phyloP scores from a whole-genome alignment of 2,329 filamentous ascomycete species.

The Didymella sp. region DNA sequence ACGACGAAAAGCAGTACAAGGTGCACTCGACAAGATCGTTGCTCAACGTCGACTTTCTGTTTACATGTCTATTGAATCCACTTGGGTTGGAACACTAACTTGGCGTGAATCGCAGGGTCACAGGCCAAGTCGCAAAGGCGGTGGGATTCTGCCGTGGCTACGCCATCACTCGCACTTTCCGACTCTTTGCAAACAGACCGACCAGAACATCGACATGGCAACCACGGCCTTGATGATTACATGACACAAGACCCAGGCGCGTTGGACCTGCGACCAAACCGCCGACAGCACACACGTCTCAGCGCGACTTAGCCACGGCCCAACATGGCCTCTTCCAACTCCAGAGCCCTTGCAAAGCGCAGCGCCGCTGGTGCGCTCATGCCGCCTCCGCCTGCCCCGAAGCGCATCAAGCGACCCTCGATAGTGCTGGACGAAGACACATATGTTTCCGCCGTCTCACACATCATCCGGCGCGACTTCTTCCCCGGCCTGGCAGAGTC shows the following conservation, averaged over 20 bases:
- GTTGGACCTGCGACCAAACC: conserved; percentile 14
- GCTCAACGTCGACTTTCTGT: not conserved
- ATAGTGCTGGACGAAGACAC: conserved; percentile 91
- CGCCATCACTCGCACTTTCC: conserved; percentile 11
- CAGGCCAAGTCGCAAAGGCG: not conserved
- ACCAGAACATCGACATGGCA: not conserved
- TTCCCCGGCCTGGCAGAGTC: conserved; percentile 90
- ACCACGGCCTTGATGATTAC: conserved; percentile 4
- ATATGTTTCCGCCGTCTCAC: conserved; percentile 87
- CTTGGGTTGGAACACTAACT: not conserved
- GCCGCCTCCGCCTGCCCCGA: conserved; percentile 83
- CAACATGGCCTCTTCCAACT: conserved; percentile 47
- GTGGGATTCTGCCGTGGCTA: conserved; percentile 17
- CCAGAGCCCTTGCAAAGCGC: conserved; percentile 71
- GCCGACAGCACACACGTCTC: not conserved
- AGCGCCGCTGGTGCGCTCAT: conserved; percentile 74
- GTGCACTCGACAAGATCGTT: not conserved
- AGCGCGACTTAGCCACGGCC: not conserved
- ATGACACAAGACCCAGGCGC: not conserved
- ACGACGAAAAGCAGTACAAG: conserved; percentile 13
- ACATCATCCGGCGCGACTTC: conserved; percentile 96
- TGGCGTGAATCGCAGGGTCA: not conserved
- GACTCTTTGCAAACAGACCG: not conserved
- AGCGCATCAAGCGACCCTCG: conserved; percentile 89
- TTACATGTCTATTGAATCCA: not conserved